A percentile compares a stretch with the other conserved stretches of the same genome.
phyloP scores from a whole-genome alignment of 306 rosid genomes.

The Cotoneaster glaucophyllus region DNA sequence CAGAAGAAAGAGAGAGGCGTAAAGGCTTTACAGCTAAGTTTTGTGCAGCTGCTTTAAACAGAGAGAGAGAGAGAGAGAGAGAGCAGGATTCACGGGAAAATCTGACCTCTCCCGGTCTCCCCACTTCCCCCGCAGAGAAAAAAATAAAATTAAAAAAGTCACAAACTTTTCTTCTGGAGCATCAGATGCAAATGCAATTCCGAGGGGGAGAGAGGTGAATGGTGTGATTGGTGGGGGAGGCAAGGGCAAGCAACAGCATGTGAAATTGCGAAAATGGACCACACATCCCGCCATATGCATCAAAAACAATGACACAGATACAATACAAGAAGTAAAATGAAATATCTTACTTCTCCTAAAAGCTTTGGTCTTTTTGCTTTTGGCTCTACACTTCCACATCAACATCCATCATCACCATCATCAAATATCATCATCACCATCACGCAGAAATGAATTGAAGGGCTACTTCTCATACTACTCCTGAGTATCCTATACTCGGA shows the following conservation, averaged over 20 bases:
- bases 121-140: background rate
- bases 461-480: background rate
- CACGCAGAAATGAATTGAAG: background rate
- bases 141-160: background rate
- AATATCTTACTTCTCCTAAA: slow-evolving; percentile 1
- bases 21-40: slow-evolving; percentile 39
- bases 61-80: background rate
- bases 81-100: slow-evolving; percentile 15
- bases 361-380: background rate
- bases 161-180: slow-evolving; percentile 10
- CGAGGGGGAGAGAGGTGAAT: background rate
- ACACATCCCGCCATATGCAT: background rate
- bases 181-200: slow-evolving; percentile 9
- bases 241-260: slow-evolving; percentile 16
- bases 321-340: background rate
- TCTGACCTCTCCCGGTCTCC: background rate
- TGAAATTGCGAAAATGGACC: slow-evolving; percentile 15
- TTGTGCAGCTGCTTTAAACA: slow-evolving; percentile 15
- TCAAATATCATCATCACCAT: background rate
- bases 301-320: background rate
- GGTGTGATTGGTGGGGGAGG: background rate
- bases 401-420: background rate
- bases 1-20: background rate
- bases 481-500: too few species aligned
- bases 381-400: background rate